Evolutionary conservation across 805 yeast genomes (phyloP).

Genomic region (Yamadazyma endophytica): DNA sequence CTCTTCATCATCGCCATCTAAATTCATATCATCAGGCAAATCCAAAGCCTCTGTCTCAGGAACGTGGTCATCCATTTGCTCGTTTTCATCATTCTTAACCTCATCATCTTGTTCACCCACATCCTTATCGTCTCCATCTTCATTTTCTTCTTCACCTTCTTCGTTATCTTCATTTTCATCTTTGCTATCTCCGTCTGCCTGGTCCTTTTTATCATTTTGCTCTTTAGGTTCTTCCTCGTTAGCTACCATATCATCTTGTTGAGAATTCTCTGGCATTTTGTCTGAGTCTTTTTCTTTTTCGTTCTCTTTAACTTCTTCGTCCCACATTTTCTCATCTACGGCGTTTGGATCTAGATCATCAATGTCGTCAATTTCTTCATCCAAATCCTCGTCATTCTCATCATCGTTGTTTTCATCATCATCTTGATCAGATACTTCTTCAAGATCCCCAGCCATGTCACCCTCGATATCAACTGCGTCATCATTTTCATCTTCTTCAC

Average conservation of each 20-base stretch:
- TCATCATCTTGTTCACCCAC: constrained; percentile 82
- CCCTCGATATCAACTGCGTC: constrained; percentile 95
- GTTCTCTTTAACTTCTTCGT: constrained; percentile 77
- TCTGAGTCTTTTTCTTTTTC: constrained; percentile 83
- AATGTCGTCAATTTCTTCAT: constrained; percentile 84
- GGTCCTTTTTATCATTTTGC: constrained; percentile 31
- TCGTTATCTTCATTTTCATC: constrained; percentile 39
- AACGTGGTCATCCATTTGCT: constrained; percentile 66
- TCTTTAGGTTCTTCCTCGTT: constrained; percentile 40
- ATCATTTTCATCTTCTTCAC: constrained; percentile 69
- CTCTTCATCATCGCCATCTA: constrained; percentile 72
- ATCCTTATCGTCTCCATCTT: constrained; percentile 61
- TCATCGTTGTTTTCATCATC: constrained; percentile 52
- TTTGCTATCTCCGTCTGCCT: constrained; percentile 27
- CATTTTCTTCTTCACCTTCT: constrained; percentile 44
- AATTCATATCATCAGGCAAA: constrained; percentile 85
- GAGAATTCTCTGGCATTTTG: constrained; percentile 53
- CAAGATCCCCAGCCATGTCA: constrained; percentile 92
- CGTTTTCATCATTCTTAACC: constrained; percentile 63
- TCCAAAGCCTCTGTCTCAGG: constrained; percentile 87
- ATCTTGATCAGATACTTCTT: constrained; percentile 71
- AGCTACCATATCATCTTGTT: constrained; percentile 46
- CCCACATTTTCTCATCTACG: constrained; percentile 97
- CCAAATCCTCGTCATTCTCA: constrained; percentile 60
- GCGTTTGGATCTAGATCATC: constrained; percentile 93